Conservation (phyloP, 148 eudicot species). For the Nepenthes mirabilis region DNA sequence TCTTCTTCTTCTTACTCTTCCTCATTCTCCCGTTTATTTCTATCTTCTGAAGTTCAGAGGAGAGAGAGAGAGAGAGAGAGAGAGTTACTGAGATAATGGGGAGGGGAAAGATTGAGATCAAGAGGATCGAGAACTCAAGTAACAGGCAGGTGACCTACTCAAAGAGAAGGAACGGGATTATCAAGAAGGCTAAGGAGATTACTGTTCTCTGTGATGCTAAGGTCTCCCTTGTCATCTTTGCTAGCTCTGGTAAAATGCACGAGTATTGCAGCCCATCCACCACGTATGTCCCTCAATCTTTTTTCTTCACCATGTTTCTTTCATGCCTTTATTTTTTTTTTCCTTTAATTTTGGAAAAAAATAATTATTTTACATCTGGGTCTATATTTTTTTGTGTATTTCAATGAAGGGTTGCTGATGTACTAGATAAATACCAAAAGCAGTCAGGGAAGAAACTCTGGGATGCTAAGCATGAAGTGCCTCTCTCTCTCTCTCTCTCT, state of each 20-base stretch:
- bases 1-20: not conserved
- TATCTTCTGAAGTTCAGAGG: not conserved
- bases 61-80: not conserved
- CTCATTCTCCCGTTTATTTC: not conserved
- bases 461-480: slow-evolving; percentile 94
- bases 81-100: slow-evolving; percentile 32
- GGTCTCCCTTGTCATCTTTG: slow-evolving; percentile 65
- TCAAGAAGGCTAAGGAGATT: slow-evolving; percentile 76
- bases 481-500: slow-evolving; percentile 4
- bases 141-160: slow-evolving; percentile 87
- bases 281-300: slow-evolving; percentile 20
- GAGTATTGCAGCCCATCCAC: slow-evolving; percentile 53
- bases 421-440: slow-evolving; percentile 55
- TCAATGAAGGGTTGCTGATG: slow-evolving; percentile 38
- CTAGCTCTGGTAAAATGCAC: slow-evolving; percentile 54
- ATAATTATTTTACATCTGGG: not conserved
- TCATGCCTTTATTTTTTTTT: not conserved
- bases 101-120: slow-evolving; percentile 86
- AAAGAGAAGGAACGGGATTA: slow-evolving; percentile 65
- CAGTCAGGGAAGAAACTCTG: slow-evolving; percentile 56
- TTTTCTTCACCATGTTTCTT: not conserved
- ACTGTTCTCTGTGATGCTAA: slow-evolving; percentile 76
- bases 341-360: not conserved
- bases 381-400: not conserved
- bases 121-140: slow-evolving; percentile 72